phyloP scores from a whole-genome alignment of 495 filamentous ascomycete species.

The Trichoderma erinaceum region DNA sequence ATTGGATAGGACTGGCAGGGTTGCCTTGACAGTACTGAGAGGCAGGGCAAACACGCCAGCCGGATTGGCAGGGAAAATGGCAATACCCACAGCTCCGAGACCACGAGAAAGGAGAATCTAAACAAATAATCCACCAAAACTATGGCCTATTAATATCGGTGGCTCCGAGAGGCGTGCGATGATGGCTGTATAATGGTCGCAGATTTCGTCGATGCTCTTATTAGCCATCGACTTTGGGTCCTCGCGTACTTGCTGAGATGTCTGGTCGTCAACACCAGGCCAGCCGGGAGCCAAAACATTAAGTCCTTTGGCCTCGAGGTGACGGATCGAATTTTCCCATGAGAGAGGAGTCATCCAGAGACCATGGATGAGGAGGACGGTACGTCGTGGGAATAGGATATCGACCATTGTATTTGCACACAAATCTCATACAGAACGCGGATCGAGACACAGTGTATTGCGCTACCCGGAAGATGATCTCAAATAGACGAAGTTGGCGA shows the following conservation, averaged over 20 bases:
- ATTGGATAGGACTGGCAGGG: conserved; percentile 17
- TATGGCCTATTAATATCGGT: conserved; percentile 24
- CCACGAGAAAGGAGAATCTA: conserved; percentile 21
- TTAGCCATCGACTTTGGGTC: conserved; percentile 19
- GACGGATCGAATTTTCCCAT: conserved; percentile 23
- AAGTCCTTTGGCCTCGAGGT: conserved; percentile 19
- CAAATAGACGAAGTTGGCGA: too few relatives aligned
- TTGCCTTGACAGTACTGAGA: conserved; percentile 19
- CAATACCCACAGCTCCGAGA: conserved; percentile 19
- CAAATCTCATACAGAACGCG: not conserved
- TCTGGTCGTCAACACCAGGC: conserved; percentile 21
- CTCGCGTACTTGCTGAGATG: conserved; percentile 17
- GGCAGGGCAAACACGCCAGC: conserved; percentile 19
- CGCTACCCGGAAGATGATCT: too few relatives aligned
- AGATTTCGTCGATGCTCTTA: conserved; percentile 18
- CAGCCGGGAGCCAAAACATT: conserved; percentile 22
- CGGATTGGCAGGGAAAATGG: conserved; percentile 20
- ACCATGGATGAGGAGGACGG: conserved; percentile 22
- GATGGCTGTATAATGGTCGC: conserved; percentile 20
- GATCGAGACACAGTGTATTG: too few relatives aligned
- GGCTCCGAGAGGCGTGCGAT: conserved; percentile 18
- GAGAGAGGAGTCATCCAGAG: conserved; percentile 24
- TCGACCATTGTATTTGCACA: not conserved
- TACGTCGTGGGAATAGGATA: conserved; percentile 14
- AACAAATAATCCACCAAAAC: conserved; percentile 22